Base-by-base conservation (phyloP, 345 rosid genomes). In the Eucalyptus fibrosa region DNA sequence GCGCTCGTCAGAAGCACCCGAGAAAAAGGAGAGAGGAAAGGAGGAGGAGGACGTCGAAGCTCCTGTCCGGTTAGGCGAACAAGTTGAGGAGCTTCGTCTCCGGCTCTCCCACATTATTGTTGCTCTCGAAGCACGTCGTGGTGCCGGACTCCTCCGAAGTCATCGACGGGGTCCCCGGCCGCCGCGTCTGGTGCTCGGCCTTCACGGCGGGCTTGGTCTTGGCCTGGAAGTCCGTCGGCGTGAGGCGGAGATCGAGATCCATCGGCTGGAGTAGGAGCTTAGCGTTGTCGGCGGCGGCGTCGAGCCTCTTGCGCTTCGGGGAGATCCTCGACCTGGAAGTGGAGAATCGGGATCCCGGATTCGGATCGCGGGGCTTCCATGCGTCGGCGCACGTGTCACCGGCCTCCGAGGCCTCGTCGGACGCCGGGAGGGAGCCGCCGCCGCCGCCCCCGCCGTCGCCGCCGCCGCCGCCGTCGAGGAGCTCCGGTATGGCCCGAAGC, bases 91-190 rank as follows among this genome's bases (percentile, higher is more conserved):
- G 47, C 91, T 93, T 94, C 88, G 85, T 88, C 59, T 94, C 96
- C 50, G 90, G 92, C 56, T 89, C 93, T 87, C 92, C 93, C 60
- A 42, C 89, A 60, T 62, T 80, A n/a, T 30, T 32, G 45, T 86
- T 60, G 88, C 94, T 94, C 14, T 95, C 96, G 16, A 93, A 92
- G 88, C 95, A 95, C 34, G 99, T 94, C 47, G 97, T 96, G 87
- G 96, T 96, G 21, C 86, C 97, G 6, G 99, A 97, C 86, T 94
- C 99, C 94, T 96, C 98, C 9, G 98, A 97, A 91, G 95, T 97
- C 99, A 96, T 94, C 30, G 99, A 97, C 85, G 97, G 97, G 40
- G 96, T 93, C 49, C 86, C 93, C 6, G 95, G 94, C 86, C 98
- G 91, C 82, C 94, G 89, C 56, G 62, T n/a, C 37, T 92, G 95